Evolutionary conservation across 305 asterid species (phyloP), one percentile per base, ranked within the genome.

Genomic region (Lippia alba): DNA sequence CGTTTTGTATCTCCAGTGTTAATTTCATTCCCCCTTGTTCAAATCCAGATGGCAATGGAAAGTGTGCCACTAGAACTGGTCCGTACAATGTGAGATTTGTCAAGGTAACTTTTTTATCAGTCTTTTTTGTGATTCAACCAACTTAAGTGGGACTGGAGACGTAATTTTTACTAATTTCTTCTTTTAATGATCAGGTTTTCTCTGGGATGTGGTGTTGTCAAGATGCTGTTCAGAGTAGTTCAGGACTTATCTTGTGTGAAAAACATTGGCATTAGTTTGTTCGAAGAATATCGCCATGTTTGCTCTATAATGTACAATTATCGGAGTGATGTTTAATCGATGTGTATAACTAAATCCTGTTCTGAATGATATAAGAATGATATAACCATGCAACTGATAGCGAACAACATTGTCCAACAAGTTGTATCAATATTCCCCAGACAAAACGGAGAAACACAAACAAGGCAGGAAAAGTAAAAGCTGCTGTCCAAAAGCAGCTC

Each of bases 51-150:
- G 76, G 97, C 96, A 32, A 67, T 74, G 77, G 95, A 91, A 82
- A 91, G 93, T 69, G 75, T 91, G 60, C 95, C 96, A 8, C 65
- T 91, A 72, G 97, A 91, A 75, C 83, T 91, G 78, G 91, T 89
- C 65, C 90, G 95, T 7, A 76, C 89, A 61, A 82, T 67, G 74
- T 88, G 88, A 90, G 75, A 76, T 66, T 66, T 12, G 15, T 58
- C 59, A 62, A 84, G 95, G 89, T 87, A 77, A 66, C 67, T 18
- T 33, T 36, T 19, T 60, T 36, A 17, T 62, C 17, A 44, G 39
- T 64, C 48, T 34, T 16, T 49, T 63, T 49, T 41, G 8, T 17
- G 24, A 36, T 48, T 61, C 53, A 57, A 7, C 62, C 15, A 50
- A 44, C 19, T 33, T 34, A 8, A 62, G 44, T 54, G 64, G 44